Evolutionary conservation across 495 filamentous ascomycete genomes (phyloP), one percentile per base, ranked within the genome.

Genomic region (Pyronema omphalodes): DNA sequence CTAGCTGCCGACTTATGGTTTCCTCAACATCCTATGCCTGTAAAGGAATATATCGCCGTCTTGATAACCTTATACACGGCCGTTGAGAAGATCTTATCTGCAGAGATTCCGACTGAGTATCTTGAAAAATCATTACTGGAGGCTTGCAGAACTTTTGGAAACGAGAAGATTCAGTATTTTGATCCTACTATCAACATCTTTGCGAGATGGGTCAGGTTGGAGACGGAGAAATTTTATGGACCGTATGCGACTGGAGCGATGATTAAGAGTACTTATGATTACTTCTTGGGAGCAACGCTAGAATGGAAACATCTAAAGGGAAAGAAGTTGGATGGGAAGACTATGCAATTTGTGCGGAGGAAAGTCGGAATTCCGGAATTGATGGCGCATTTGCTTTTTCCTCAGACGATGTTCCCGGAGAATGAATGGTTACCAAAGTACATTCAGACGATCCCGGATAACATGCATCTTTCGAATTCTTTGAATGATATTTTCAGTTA

Each of bases 401-500:
- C 53, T 18, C 12, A 55, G 14, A 12, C 9, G 19, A 14, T 48
- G 23, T 55, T 55, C 41, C 53, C 53, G 14, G 53, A 55, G 14
- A 39, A 45, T 29, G 11, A 46, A 34, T 55, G 33, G 23, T 39
- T 55, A 29, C n/a, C 5, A 18, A 23, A 11, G 12, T 55, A 55
- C 19, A 14, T 55, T 9, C 11, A 23, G 9, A 36, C 44, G 3
- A 18, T 55, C 1, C 53, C 53, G 43, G 43, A 55, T n/a, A 19
- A 46, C 7, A 17, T 48, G 3, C 36, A 35, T 9, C n/a, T 55
- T 11, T 12, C 17, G 17, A 34, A 48, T 37, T 29, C 37, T 5
- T 12, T 11, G n/a, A 55, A 55, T 48, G 53, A 55, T 37, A 41
- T 48, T 17, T 29, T 55, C 41, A 48, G 43, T 47, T 55, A 46